Evolutionary conservation across 441 rosid species (phyloP).

Genomic region (Eugenia klotzschiana): DNA sequence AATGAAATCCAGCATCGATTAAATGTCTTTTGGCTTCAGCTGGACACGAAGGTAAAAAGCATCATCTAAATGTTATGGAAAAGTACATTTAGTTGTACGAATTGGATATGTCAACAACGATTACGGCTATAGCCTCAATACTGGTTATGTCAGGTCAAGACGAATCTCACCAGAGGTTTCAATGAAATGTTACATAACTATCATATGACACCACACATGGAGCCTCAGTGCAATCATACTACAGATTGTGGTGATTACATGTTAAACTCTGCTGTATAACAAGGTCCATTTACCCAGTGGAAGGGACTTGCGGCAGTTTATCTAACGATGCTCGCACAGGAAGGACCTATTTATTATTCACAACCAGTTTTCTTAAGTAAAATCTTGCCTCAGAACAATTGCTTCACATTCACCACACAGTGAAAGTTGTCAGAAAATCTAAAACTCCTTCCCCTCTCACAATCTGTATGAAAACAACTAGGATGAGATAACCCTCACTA

Average conservation of each 20-base stretch:
- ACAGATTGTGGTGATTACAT: background rate
- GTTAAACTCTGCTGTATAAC: background rate
- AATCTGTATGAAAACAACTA: background rate
- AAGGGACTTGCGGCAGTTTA: accelerated
- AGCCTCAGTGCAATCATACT: background rate
- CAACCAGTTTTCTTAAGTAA: background rate
- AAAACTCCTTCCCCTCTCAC: background rate
- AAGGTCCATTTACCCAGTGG: background rate
- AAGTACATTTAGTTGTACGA: background rate
- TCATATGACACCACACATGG: background rate
- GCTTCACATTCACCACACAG: background rate
- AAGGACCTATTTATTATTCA: background rate
- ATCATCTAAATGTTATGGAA: background rate
- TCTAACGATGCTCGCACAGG: accelerated
- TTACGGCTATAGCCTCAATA: background rate
- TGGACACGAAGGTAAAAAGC: constrained; percentile 2
- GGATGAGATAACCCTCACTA: background rate
- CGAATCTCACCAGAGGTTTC: background rate
- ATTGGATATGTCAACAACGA: background rate
- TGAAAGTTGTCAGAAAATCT: background rate
- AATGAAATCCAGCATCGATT: constrained; percentile 56
- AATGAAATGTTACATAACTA: background rate
- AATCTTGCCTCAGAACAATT: background rate
- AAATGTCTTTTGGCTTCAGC: constrained; percentile 79
- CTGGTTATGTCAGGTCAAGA: background rate